Conservation (phyloP, 108 stramenopile genomes). For the Cafeteria roenbergensis region DNA sequence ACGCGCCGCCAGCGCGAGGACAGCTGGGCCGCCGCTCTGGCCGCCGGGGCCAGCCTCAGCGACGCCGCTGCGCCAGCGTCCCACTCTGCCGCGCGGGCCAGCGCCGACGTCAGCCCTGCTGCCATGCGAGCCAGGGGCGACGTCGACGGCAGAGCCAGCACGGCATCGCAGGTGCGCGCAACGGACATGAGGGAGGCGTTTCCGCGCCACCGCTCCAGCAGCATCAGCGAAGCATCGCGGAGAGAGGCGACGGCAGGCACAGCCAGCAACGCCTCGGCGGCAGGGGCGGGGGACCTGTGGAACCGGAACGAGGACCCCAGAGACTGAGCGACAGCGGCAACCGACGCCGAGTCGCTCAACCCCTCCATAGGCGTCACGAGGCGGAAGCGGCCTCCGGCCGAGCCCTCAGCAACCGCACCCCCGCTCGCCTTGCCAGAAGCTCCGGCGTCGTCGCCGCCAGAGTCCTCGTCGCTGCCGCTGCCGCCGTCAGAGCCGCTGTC, state of each 20-base stretch:
- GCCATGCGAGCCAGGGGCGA: slow-evolving; percentile 66
- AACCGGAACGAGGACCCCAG: neutral
- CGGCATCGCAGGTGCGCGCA: slow-evolving; percentile 29
- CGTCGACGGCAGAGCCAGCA: slow-evolving; percentile 23
- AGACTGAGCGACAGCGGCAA: neutral
- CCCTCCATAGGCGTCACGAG: neutral
- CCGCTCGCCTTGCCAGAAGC: too few relatives aligned
- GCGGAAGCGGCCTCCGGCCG: neutral
- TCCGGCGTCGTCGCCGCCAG: slow-evolving; percentile 4
- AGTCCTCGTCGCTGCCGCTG: slow-evolving; percentile 2
- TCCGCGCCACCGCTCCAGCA: slow-evolving; percentile 71
- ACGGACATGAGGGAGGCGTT: slow-evolving; percentile 57
- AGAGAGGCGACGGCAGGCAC: slow-evolving; percentile 49
- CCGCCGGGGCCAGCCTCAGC: slow-evolving; percentile 50
- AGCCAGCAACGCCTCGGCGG: slow-evolving; percentile 52
- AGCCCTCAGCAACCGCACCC: too few relatives aligned
- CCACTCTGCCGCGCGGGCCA: slow-evolving; percentile 84
- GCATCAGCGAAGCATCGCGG: slow-evolving; percentile 50
- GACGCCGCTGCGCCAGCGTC: slow-evolving; percentile 75
- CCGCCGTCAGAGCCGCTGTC: slow-evolving; percentile 2
- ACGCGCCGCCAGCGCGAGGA: neutral
- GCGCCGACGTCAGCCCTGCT: slow-evolving; percentile 70
- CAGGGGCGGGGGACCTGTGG: neutral
- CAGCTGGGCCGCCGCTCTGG: too few relatives aligned
- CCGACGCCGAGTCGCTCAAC: neutral